A percentile compares a stretch with the other conserved stretches of the same genome.
These are phyloP conservation scores for Calocybe gangraenosa DNA, from an alignment of 768 basidiomycete genomes.

Conservation along the genomic window DNA sequence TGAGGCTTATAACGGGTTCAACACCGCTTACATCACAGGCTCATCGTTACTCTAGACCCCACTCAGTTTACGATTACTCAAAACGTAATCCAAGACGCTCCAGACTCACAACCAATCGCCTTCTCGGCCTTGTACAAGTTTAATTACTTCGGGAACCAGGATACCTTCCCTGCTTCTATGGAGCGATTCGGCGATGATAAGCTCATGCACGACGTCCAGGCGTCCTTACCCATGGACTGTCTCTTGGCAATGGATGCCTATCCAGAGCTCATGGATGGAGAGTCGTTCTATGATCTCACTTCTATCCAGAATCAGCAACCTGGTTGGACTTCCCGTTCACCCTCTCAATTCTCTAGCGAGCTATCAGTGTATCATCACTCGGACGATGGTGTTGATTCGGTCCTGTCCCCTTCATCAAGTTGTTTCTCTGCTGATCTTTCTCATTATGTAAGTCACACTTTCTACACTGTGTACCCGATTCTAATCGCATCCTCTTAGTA, in stretches of 20 bases:
- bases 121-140: slow-evolving; percentile 63
- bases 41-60: slow-evolving; percentile 43
- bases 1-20: slow-evolving; percentile 23
- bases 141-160: slow-evolving; percentile 27
- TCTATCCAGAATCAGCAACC: slow-evolving; percentile 4
- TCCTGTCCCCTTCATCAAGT: slow-evolving; percentile 20
- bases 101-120: slow-evolving; percentile 26
- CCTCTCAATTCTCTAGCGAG: slow-evolving; percentile 13
- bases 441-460: slow-evolving; percentile 27
- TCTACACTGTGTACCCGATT: neutral
- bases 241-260: slow-evolving; percentile 18
- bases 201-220: slow-evolving; percentile 8
- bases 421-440: slow-evolving; percentile 27
- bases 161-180: slow-evolving; percentile 11
- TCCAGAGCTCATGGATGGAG: slow-evolving; percentile 11
- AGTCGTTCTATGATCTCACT: slow-evolving; percentile 14
- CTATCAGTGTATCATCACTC: slow-evolving; percentile 12
- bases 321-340: slow-evolving; percentile 13
- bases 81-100: slow-evolving; percentile 43
- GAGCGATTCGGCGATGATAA: slow-evolving; percentile 13
- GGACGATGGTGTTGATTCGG: slow-evolving; percentile 14
- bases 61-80: slow-evolving; percentile 65
- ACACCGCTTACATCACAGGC: neutral
- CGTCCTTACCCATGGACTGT: slow-evolving; percentile 16
- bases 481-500: slow-evolving; percentile 5